Evolutionary conservation across 2,329 filamentous ascomycete species (phyloP), one percentile per base, ranked within the genome.

Genomic region (Penicillium fuscoglaucum): DNA sequence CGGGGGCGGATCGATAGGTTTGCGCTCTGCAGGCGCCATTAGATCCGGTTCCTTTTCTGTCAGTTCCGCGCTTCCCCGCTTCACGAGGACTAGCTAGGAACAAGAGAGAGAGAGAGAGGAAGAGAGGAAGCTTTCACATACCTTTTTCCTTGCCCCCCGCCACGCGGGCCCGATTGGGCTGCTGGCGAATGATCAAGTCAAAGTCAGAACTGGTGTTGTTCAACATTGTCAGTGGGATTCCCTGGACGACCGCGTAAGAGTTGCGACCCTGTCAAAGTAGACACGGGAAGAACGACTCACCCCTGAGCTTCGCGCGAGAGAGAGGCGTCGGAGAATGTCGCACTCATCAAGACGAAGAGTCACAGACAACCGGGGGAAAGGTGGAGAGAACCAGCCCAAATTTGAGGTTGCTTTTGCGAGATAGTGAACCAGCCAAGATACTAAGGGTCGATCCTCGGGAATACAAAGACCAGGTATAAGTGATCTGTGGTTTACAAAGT

Each of bases 1-100:
- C 43, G 91, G 91, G 13, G 91, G 91, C 52, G 78, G 91, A 72
- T 96, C 91, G 68, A 96, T 86, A 8, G 91, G 90, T 74, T 96
- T 96, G 65, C 91, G 87, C 70, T 90, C 89, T 90, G 44, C 29
- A 51, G 39, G 29, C 29, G n/a, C 37, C 41, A 55, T 58, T 37
- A 55, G 33, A 47, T 35, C 39, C 40, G 12, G 29, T 19, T 52
- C n/a, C 19, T 43, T 41, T 45, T 12, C 29, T 19, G 28, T 13
- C 19, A 24, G 13, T 45, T n/a, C 29, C 50, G n/a, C 29, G 17
- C 24, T 6, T 5, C 7, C 19, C 39, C 29, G 17, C 9, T 41
- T 35, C 48, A 40, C 28, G 26, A 40, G 51, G 28, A 51, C 8
- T 21, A 55, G 28, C 28, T 10, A 45, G 50, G 6, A 46, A 52